phyloP scores from a whole-genome alignment of 768 basidiomycete species.

The Lactarius hengduanensis region DNA sequence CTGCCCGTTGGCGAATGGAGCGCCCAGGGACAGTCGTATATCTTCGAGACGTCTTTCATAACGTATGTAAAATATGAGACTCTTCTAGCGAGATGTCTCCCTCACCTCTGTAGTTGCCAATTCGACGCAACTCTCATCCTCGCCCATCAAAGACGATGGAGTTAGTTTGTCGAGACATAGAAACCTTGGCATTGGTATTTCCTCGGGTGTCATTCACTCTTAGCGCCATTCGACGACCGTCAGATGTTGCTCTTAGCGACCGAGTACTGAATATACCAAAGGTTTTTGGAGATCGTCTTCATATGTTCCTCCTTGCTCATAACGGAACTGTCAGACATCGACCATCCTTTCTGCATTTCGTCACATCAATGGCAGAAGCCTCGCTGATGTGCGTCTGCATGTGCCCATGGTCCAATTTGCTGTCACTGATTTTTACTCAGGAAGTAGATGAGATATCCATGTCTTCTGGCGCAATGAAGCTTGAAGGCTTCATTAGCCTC shows the following conservation, averaged over 20 bases:
- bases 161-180: slow-evolving; percentile 66
- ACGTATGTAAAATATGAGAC: slow-evolving; percentile 47
- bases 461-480: slow-evolving; percentile 47
- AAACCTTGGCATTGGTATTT: slow-evolving; percentile 70
- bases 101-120: slow-evolving; percentile 57
- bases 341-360: slow-evolving; percentile 68
- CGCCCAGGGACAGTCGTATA: slow-evolving; percentile 76
- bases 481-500: slow-evolving; percentile 85
- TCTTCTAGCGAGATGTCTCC: slow-evolving; percentile 6
- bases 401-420: background rate
- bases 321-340: slow-evolving; percentile 46
- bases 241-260: slow-evolving; percentile 42
- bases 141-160: slow-evolving; percentile 59
- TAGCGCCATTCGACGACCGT: slow-evolving; percentile 48
- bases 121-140: slow-evolving; percentile 73
- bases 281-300: slow-evolving; percentile 40
- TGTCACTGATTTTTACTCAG: slow-evolving; percentile 39
- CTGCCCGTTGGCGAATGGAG: slow-evolving; percentile 73
- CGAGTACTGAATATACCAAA: slow-evolving; percentile 61
- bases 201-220: slow-evolving; percentile 68
- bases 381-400: slow-evolving; percentile 56
- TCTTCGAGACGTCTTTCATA: slow-evolving; percentile 88
- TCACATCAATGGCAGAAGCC: slow-evolving; percentile 68
- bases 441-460: slow-evolving; percentile 64
- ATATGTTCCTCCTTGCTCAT: background rate